These are phyloP conservation scores for Ustilago xerochloae DNA, from an alignment of 1,284 basidiomycete genomes.

Conservation along the genomic window DNA sequence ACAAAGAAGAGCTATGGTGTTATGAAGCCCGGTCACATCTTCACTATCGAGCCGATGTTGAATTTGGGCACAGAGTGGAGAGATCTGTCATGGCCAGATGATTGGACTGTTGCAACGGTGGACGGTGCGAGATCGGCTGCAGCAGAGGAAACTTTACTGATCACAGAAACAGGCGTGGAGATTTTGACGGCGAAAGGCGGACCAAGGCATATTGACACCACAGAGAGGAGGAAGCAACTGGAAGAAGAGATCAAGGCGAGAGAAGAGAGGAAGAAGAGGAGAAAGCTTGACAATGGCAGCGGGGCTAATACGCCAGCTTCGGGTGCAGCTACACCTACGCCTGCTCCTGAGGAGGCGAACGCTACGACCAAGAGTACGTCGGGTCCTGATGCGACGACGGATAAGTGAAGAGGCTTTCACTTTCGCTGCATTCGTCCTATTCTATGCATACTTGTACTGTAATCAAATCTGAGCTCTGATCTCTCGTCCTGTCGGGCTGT, in stretches of 20 bases:
- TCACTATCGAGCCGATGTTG: constrained; percentile 68
- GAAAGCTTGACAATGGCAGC: constrained; percentile 32
- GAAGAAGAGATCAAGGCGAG: constrained; percentile 36
- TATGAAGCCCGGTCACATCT: constrained; percentile 66
- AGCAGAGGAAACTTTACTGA: constrained; percentile 65
- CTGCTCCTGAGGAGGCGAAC: constrained; percentile 29
- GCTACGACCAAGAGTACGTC: constrained; percentile 29
- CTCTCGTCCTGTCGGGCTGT: too few species aligned
- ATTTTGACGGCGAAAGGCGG: constrained; percentile 65
- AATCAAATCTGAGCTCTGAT: too few species aligned
- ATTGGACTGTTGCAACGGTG: constrained; percentile 65
- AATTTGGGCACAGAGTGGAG: constrained; percentile 59
- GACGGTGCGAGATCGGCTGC: constrained; percentile 64
- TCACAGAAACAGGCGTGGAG: constrained; percentile 66
- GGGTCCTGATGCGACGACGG: constrained; percentile 4
- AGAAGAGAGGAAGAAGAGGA: constrained; percentile 42
- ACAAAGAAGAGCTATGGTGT: constrained; percentile 66
- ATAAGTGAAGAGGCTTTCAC: background rate
- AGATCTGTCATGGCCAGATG: constrained; percentile 66
- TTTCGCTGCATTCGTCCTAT: background rate
- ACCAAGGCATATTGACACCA: constrained; percentile 57
- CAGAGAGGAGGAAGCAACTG: constrained; percentile 51
- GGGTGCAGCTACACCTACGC: constrained; percentile 37
- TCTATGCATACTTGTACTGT: too few species aligned
- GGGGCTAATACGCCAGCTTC: constrained; percentile 20